phyloP scores from a whole-genome alignment of 768 basidiomycete genomes.

The Phylloporus sp. region DNA sequence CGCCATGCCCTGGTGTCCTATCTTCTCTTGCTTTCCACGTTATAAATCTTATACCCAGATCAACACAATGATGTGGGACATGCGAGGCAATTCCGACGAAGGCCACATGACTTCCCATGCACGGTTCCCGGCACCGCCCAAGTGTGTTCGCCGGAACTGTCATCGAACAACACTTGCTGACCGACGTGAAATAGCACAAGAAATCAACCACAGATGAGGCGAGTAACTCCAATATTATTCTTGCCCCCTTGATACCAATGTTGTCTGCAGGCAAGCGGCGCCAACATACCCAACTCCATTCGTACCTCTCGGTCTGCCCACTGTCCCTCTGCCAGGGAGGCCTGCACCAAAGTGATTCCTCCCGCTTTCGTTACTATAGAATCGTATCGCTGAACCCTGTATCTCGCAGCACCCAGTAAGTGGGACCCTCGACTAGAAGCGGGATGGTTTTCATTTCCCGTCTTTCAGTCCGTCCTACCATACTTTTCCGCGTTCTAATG shows the following conservation, averaged over 20 bases:
- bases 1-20: slow-evolving; percentile 29
- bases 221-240: not conserved
- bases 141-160: slow-evolving; percentile 13
- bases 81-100: slow-evolving; percentile 14
- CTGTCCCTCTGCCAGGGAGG: slow-evolving; percentile 13
- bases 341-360: slow-evolving; percentile 19
- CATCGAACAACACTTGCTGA: not conserved
- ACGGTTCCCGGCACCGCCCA: slow-evolving; percentile 10
- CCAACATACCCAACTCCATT: slow-evolving; percentile 16
- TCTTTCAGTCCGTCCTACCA: slow-evolving; percentile 21
- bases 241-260: not conserved
- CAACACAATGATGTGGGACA: slow-evolving; percentile 29
- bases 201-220: slow-evolving; percentile 14
- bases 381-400: slow-evolving; percentile 1
- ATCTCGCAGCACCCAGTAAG: slow-evolving; percentile 24
- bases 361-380: not conserved
- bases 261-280: slow-evolving; percentile 13
- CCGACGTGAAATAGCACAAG: slow-evolving; percentile 5
- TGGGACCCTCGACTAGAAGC: slow-evolving; percentile 7
- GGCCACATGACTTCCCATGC: slow-evolving; percentile 13
- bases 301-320: slow-evolving; percentile 17
- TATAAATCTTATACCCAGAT: slow-evolving; percentile 32
- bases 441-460: slow-evolving; percentile 11
- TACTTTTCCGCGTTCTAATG: slow-evolving; percentile 25
- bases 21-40: slow-evolving; percentile 29